These are phyloP conservation scores for Psilocybe cyanescens DNA, from an alignment of 768 basidiomycete species.

Conservation along the genomic window DNA sequence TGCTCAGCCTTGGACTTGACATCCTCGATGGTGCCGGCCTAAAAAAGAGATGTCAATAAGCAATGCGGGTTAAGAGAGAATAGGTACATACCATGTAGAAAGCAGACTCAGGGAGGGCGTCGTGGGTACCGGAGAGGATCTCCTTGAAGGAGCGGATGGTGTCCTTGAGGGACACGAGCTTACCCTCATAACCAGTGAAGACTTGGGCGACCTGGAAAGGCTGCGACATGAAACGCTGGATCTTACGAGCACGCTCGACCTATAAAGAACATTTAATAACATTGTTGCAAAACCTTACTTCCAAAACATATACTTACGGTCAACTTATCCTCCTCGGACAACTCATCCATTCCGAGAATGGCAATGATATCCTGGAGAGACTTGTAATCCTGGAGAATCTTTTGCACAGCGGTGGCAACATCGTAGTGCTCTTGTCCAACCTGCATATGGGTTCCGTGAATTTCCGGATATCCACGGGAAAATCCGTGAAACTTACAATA, in stretches of 20 bases:
- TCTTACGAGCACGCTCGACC: constrained; percentile 98
- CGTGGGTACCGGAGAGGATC: constrained; percentile 90
- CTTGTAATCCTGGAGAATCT: constrained; percentile 97
- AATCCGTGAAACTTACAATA: constrained; percentile 64
- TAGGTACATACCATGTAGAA: constrained; percentile 85
- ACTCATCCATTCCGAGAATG: constrained; percentile 99
- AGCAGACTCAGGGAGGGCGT: constrained; percentile 90
- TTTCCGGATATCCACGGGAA: background rate
- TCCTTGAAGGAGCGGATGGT: constrained; percentile 97
- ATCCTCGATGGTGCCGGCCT: constrained; percentile 94
- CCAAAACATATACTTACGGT: constrained; percentile 61
- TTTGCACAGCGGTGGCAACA: constrained; percentile 95
- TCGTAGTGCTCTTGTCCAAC: constrained; percentile 94
- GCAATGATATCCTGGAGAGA: constrained; percentile 99
- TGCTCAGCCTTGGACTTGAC: constrained; percentile 98
- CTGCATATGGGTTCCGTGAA: constrained; percentile 32
- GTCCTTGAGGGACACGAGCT: constrained; percentile 95
- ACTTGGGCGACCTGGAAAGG: constrained; percentile 99
- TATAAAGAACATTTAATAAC: constrained; percentile 26
- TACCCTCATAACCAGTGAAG: constrained; percentile 99
- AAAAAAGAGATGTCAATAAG: background rate
- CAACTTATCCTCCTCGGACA: constrained; percentile 99
- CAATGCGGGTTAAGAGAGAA: background rate
- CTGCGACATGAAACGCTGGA: constrained; percentile 99
- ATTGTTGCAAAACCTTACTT: background rate